Evolutionary conservation across 2,329 filamentous ascomycete species (phyloP).

Genomic region (Phoma sp.): DNA sequence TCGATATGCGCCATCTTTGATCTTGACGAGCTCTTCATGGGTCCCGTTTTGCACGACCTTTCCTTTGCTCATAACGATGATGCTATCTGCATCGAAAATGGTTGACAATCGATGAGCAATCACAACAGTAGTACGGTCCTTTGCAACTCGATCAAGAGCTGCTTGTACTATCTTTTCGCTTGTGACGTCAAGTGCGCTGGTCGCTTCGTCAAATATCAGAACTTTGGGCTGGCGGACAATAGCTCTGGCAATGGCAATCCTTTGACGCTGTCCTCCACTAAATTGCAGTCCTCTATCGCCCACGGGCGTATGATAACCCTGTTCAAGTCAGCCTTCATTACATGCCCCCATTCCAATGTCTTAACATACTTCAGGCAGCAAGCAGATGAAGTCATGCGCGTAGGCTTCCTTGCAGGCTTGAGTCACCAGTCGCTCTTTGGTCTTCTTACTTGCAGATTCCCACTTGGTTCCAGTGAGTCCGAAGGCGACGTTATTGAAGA

Average conservation of each 20-base stretch:
- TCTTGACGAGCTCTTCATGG: constrained; percentile 70
- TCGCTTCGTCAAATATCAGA: constrained; percentile 90
- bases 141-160: constrained; percentile 80
- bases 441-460: constrained; percentile 55
- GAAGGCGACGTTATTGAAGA: constrained; percentile 86
- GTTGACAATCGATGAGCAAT: constrained; percentile 94
- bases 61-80: constrained; percentile 75
- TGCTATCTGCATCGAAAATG: constrained; percentile 79
- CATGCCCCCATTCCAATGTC: too few relatives aligned
- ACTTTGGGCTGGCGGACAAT: constrained; percentile 88
- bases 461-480: constrained; percentile 74
- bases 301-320: constrained; percentile 85
- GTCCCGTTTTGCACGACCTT: constrained; percentile 73
- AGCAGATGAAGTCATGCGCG: constrained; percentile 84
- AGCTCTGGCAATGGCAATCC: constrained; percentile 88
- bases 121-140: constrained; percentile 87
- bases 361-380: constrained; percentile 59
- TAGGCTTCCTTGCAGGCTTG: constrained; percentile 78
- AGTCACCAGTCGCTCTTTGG: constrained; percentile 68
- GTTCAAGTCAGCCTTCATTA: not conserved
- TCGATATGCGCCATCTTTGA: constrained; percentile 66
- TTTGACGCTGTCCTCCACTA: constrained; percentile 92
- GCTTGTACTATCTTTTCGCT: constrained; percentile 92
- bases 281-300: constrained; percentile 89
- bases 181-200: constrained; percentile 88